Evolutionary conservation across 2,329 filamentous ascomycete species (phyloP), one percentile per base, ranked within the genome.

Genomic region (Fusarium newnesense): DNA sequence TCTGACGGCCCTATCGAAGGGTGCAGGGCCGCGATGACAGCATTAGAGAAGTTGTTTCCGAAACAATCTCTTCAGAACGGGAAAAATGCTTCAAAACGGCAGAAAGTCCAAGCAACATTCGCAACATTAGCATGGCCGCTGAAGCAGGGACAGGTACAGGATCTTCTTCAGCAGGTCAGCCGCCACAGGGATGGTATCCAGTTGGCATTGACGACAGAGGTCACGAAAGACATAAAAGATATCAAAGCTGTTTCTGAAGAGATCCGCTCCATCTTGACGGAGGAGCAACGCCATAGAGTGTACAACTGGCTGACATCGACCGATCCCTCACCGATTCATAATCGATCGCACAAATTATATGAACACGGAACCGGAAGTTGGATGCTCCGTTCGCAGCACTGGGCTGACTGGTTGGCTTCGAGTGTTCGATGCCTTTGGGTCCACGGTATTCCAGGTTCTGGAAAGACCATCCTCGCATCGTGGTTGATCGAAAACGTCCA

Each of bases 401-500:
- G 40, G 56, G 9, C 4, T 0, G 4, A 19, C 6, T 59, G 42
- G 56, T 4, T 59, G 0, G 24, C 13, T 3, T 19, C 21, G 2
- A 12, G 5, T 5, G 1, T 1, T 1, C 32, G 30, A 30, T 59
- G 40, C 1, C 19, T 49, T 5, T 59, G 32, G 42, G 1, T 49
- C 0, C 56, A 30, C 3, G 32, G 56, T 2, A 49, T 59, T 5
- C 42, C 42, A 5, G 56, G 42, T 4, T 5, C 42, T 5, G 56
- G 42, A 1, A 49, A 59, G n/a, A 49, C 56, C 0, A 24, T 59
- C 2, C 32, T 59, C 1, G 19, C 56, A 10, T 47, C 42, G 0
- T 49, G 21, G 42, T 0, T 34, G 1, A 39, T 49, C 0, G 2
- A 10, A 30, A 26, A 28, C 2, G 3, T 7, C 2, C 24, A 19